Evolutionary conservation across 495 filamentous ascomycete species (phyloP).

Genomic region (Aspergillus olivimuriae): DNA sequence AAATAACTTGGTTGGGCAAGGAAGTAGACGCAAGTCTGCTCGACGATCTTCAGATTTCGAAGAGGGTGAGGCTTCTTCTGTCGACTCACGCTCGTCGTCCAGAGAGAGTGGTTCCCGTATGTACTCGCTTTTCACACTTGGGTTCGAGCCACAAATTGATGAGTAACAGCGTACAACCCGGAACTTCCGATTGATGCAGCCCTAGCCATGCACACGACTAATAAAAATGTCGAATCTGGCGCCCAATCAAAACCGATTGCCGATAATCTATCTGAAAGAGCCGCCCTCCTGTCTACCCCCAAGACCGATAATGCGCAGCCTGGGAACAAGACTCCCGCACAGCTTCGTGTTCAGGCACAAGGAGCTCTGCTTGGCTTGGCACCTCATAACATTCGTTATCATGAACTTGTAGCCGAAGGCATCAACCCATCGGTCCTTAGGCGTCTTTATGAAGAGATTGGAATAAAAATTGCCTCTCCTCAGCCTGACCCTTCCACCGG

Average conservation of each 20-base stretch:
- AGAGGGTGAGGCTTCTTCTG: conserved; percentile 27
- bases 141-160: conserved; percentile 14
- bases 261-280: neutral
- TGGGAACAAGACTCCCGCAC: conserved; percentile 23
- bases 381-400: conserved; percentile 58
- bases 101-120: conserved; percentile 36
- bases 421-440: conserved; percentile 56
- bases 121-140: neutral
- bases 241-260: neutral
- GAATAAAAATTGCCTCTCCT: conserved; percentile 36
- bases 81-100: conserved; percentile 16
- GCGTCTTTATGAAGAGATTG: conserved; percentile 59
- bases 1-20: neutral
- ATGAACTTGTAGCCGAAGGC: conserved; percentile 65
- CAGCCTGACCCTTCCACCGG: neutral
- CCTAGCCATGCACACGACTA: too few relatives aligned
- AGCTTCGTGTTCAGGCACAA: conserved; percentile 61
- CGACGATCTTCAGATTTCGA: conserved; percentile 16
- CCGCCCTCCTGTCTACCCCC: neutral
- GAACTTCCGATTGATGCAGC: conserved; percentile 24
- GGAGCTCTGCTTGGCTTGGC: conserved; percentile 60
- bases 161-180: conserved; percentile 35
- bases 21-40: neutral
- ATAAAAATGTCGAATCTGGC: neutral
- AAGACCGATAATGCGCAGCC: too few relatives aligned